These are phyloP conservation scores for Besnoitia besnoiti DNA, from an alignment of 169 alveolate genomes.

Conservation along the genomic window DNA sequence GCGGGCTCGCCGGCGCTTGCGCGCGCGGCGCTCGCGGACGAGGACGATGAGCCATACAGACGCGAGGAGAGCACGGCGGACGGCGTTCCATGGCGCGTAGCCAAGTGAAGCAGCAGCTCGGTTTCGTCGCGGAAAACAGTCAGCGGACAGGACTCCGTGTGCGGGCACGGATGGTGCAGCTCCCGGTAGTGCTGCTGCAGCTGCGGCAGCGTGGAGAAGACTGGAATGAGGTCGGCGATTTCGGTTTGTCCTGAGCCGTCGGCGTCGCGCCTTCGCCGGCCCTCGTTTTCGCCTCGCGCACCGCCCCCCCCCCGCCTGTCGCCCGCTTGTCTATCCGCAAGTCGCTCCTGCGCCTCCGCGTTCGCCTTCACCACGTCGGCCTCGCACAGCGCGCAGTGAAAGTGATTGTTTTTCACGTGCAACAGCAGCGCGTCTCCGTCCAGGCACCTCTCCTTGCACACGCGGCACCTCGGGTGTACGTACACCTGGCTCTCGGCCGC, in stretches of 20 bases:
- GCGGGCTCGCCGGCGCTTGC: background rate
- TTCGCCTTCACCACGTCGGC: background rate
- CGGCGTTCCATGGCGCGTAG: background rate
- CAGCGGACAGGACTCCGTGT: constrained; percentile 4
- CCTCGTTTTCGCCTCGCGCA: background rate
- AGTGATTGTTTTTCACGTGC: constrained; percentile 6
- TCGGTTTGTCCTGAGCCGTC: background rate
- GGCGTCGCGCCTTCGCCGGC: background rate
- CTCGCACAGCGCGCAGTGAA: constrained; percentile 19
- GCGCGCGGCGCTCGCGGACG: background rate
- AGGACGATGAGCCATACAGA: background rate
- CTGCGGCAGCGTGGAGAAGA: background rate
- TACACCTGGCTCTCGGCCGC: background rate
- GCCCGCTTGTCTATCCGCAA: too few relatives aligned
- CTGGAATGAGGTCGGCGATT: background rate
- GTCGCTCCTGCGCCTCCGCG: background rate
- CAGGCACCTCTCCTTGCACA: background rate
- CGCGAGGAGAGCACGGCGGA: background rate
- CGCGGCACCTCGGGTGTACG: constrained; percentile 42
- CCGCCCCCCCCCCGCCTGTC: background rate
- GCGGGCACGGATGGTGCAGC: constrained; percentile 30
- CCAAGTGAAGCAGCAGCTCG: constrained; percentile 10
- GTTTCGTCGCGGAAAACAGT: background rate
- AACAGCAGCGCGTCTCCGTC: constrained; percentile 37
- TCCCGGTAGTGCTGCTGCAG: constrained; percentile 40